Conservation (phyloP, 2,329 filamentous ascomycete species). For the Didymella lethalis region DNA sequence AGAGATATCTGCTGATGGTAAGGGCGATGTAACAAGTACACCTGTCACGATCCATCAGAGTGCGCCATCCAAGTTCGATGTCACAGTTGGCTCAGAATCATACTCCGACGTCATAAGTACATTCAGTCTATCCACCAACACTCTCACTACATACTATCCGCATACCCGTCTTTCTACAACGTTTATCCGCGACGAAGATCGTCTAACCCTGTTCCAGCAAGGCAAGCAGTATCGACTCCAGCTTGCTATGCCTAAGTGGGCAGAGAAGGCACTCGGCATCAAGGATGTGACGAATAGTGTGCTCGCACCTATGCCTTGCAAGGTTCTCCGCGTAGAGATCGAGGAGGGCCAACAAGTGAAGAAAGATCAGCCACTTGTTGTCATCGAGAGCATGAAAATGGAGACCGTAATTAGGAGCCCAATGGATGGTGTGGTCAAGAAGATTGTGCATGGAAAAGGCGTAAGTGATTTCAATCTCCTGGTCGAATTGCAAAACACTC, state of each 20-base stretch:
- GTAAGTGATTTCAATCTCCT: constrained; percentile 37
- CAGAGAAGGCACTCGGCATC: constrained; percentile 83
- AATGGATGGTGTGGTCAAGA: constrained; percentile 56
- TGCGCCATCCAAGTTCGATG: constrained; percentile 59
- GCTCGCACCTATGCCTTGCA: constrained; percentile 95
- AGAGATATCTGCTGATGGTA: constrained; percentile 56
- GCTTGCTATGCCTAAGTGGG: constrained; percentile 74
- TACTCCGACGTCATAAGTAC: constrained; percentile 58
- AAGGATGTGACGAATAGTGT: constrained; percentile 85
- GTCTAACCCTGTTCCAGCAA: constrained; percentile 79
- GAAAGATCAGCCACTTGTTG: constrained; percentile 86
- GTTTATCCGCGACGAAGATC: constrained; percentile 69
- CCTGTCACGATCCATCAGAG: constrained; percentile 62
- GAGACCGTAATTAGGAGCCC: constrained; percentile 63
- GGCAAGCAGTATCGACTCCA: constrained; percentile 66
- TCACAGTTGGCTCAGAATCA: constrained; percentile 54
- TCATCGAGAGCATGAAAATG: constrained; percentile 66
- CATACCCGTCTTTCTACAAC: constrained; percentile 81
- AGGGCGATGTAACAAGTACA: constrained; percentile 49
- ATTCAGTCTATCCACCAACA: constrained; percentile 54
- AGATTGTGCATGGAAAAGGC: constrained; percentile 59
- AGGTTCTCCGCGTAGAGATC: constrained; percentile 90
- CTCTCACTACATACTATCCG: constrained; percentile 79
- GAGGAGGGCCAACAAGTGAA: constrained; percentile 80
- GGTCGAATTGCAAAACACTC: neutral